phyloP scores from a whole-genome alignment of 73 alveolate genomes.

The Paramecium biaurelia region DNA sequence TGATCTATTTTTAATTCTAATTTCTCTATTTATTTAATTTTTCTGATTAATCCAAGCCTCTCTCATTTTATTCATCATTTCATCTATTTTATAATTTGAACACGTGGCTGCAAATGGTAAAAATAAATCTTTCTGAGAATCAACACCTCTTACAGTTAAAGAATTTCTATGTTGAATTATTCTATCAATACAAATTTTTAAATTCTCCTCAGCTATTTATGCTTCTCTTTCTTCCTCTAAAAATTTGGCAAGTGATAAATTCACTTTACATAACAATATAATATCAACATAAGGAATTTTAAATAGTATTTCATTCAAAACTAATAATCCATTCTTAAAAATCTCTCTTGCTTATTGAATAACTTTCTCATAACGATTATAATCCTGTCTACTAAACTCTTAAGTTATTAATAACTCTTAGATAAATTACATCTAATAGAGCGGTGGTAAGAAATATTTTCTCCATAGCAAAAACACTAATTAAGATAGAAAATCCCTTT shows the following conservation, averaged over 20 bases:
- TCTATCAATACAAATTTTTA: conserved; percentile 69
- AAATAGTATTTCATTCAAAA: conserved; percentile 66
- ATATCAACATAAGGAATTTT: conserved; percentile 69
- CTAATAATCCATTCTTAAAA: conserved; percentile 68
- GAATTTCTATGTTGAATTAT: conserved; percentile 73
- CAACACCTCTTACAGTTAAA: conserved; percentile 63
- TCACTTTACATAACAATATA: conserved; percentile 65
- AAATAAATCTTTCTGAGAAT: conserved; percentile 75
- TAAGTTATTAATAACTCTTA: conserved; percentile 63
- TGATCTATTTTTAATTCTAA: conserved; percentile 74
- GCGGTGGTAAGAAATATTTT: conserved; percentile 66
- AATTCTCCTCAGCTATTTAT: conserved; percentile 66
- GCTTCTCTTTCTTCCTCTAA: conserved; percentile 77
- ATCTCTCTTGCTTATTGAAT: conserved; percentile 55
- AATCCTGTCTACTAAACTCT: conserved; percentile 66
- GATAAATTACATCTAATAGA: conserved; percentile 66
- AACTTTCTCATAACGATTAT: conserved; percentile 59
- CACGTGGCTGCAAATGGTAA: conserved; percentile 88
- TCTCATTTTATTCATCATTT: conserved; percentile 79
- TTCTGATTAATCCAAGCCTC: conserved; percentile 78
- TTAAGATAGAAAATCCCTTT: conserved; percentile 72
- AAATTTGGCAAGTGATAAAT: conserved; percentile 71
- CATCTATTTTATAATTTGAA: conserved; percentile 84
- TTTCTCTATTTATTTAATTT: conserved; percentile 79
- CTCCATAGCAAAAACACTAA: conserved; percentile 62